phyloP scores from a whole-genome alignment of 1,139 yeast species.

The Pneumocystis murina region DNA sequence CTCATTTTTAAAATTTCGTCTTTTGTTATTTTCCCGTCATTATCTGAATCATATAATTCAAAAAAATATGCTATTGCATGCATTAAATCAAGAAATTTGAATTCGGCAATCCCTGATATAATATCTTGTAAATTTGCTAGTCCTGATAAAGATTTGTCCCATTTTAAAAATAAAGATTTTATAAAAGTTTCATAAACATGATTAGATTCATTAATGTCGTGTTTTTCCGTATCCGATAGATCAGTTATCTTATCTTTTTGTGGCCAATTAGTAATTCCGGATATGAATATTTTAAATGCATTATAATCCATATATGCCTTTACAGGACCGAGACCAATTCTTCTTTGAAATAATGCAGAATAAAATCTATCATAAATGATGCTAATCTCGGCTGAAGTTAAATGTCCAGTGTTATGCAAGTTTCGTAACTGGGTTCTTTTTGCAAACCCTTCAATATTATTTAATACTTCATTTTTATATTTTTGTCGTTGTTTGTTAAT shows the following conservation, averaged over 20 bases:
- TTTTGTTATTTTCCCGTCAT: conserved; percentile 49
- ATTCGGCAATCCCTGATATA: conserved; percentile 52
- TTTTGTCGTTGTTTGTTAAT: conserved; percentile 55
- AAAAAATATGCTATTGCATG: conserved; percentile 65
- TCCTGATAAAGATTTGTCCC: conserved; percentile 47
- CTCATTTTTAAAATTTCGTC: conserved; percentile 73
- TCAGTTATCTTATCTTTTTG: conserved; percentile 5
- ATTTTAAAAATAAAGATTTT: conserved; percentile 46
- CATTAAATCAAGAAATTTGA: conserved; percentile 64
- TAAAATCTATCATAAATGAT: conserved; percentile 76
- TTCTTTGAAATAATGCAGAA: conserved; percentile 55
- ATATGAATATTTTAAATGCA: conserved; percentile 58
- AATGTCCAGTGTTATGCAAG: conserved; percentile 54
- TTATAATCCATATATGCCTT: conserved; percentile 52
- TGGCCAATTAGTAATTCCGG: conserved; percentile 67
- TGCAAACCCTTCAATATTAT: conserved; percentile 76
- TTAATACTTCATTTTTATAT: conserved; percentile 63
- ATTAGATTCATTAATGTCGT: conserved; percentile 1
- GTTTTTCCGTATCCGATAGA: not conserved
- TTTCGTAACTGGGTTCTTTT: conserved; percentile 83
- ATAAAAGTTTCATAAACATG: conserved; percentile 35
- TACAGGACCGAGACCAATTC: conserved; percentile 50
- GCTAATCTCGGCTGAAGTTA: conserved; percentile 44
- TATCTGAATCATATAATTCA: conserved; percentile 51
- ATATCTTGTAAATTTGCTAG: conserved; percentile 55